Base-by-base conservation (phyloP, 1,284 basidiomycete genomes). In the Pascua sp. region DNA sequence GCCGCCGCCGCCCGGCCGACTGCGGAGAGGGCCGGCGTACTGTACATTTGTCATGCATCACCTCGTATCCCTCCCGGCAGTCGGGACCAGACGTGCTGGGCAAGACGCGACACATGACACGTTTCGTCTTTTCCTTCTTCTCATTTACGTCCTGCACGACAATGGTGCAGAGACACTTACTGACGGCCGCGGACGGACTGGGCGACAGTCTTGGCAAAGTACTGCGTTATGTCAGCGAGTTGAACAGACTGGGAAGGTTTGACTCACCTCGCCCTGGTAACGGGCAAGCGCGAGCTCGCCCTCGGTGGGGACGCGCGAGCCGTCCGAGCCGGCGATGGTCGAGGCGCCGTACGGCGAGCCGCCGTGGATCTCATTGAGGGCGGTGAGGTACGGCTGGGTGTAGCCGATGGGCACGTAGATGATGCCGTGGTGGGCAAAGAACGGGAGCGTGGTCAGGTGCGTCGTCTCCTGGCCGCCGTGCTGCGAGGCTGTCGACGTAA, bases 401-500 rank as follows among this genome's bases (percentile, higher is more conserved):
- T 90, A 93, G 13, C 90, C 91, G 56, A 91, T 80, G 32, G 90
- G 90, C 10, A 91, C 88, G 72, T 80, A 90, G 61, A 68, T 60
- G 58, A 57, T 51, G 49, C 61, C 61, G 57, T 91, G 90, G 78
- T 94, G 91, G 17, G 82, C 79, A 62, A 92, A 80, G 48, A 87
- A 89, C 24, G 89, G 89, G 52, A 92, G 63, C 45, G 82, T 74
- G 67, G 82, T 84, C 60, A 86, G 62, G 39, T 81, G 80, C 43
- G 91, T 92, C 24, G 83, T 72, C 72, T 79, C 77, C 56, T 77
- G 77, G 56, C 78, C 78, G 52, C 77, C 76, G 67, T 79, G 78
- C 55, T 71, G 73, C 44, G 68, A 61, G 7, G 67, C 72, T 42
- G 66, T 64, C 41, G 71, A 72, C 56, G 70, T 72, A 67, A 73